Conservation (phyloP, 352 stramenopile species). For the Globisporangium rhizosaccharum region DNA sequence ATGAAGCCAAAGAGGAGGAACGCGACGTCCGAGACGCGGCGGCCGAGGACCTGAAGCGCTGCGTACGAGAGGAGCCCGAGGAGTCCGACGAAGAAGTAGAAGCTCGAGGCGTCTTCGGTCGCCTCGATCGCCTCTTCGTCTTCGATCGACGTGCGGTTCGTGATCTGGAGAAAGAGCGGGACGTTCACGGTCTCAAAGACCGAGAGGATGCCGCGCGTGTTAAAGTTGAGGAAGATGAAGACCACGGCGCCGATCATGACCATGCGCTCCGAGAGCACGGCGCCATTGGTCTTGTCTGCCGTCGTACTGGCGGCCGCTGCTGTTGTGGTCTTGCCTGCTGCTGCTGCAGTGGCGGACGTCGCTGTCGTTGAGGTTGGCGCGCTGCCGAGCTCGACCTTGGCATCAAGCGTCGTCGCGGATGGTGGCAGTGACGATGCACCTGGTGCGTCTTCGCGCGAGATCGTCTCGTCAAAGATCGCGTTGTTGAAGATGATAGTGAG, state of each 20-base stretch:
- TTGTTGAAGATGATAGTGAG: conserved; percentile 37
- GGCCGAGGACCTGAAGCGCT: conserved; percentile 25
- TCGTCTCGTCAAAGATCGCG: conserved; percentile 40
- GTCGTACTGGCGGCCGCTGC: not conserved
- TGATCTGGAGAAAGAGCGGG: conserved; percentile 41
- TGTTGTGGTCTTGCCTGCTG: not conserved
- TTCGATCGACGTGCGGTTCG: conserved; percentile 23
- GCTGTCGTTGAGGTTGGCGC: not conserved
- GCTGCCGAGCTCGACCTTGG: not conserved
- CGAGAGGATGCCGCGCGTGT: conserved; percentile 49
- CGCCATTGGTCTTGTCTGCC: not conserved
- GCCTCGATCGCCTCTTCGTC: conserved; percentile 20
- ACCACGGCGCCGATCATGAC: conserved; percentile 37
- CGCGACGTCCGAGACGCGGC: conserved; percentile 31
- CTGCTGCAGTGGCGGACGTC: not conserved
- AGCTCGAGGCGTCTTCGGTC: conserved; percentile 30
- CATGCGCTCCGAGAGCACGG: conserved; percentile 23
- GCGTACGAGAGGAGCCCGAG: conserved; percentile 44
- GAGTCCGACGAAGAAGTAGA: conserved; percentile 50
- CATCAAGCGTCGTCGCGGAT: not conserved
- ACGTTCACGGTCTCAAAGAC: conserved; percentile 75
- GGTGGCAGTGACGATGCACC: not conserved
- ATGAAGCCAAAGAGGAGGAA: conserved; percentile 48
- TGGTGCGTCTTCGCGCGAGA: conserved; percentile 39
- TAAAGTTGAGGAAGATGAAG: conserved; percentile 71